Conservation (phyloP, 208 protist species). For the Trypanosoma lewisi region DNA sequence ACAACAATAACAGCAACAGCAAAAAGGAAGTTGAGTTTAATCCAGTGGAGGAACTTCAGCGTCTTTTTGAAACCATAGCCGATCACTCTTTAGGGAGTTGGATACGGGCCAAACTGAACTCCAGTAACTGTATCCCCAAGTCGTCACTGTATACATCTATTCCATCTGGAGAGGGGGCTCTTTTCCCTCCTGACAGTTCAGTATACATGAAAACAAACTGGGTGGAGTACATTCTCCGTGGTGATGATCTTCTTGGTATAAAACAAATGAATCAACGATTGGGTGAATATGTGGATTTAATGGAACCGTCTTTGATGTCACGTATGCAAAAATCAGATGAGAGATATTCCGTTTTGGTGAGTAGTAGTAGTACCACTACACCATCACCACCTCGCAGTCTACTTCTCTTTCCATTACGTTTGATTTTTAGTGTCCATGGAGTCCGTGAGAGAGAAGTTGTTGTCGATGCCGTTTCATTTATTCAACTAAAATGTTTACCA, state of each 20-base stretch:
- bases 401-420: slow-evolving; percentile 18
- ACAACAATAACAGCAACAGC: background rate
- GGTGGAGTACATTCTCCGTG: slow-evolving; percentile 12
- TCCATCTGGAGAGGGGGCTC: background rate
- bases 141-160: background rate
- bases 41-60: background rate
- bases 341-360: too few relatives aligned
- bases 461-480: slow-evolving; percentile 11
- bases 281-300: background rate
- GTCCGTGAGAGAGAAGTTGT: background rate
- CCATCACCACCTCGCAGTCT: background rate
- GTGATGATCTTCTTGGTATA: slow-evolving; percentile 4
- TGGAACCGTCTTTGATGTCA: background rate
- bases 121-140: background rate
- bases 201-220: slow-evolving; percentile 11
- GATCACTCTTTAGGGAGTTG: background rate
- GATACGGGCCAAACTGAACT: background rate
- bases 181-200: slow-evolving; percentile 5
- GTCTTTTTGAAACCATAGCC: background rate
- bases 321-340: background rate
- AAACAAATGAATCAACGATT: slow-evolving; percentile 6
- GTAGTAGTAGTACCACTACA: background rate
- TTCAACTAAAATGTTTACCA: background rate
- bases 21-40: background rate
- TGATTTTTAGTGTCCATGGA: background rate